phyloP scores from a whole-genome alignment of 2,329 filamentous ascomycete species.

The Cladosporium sp. region DNA sequence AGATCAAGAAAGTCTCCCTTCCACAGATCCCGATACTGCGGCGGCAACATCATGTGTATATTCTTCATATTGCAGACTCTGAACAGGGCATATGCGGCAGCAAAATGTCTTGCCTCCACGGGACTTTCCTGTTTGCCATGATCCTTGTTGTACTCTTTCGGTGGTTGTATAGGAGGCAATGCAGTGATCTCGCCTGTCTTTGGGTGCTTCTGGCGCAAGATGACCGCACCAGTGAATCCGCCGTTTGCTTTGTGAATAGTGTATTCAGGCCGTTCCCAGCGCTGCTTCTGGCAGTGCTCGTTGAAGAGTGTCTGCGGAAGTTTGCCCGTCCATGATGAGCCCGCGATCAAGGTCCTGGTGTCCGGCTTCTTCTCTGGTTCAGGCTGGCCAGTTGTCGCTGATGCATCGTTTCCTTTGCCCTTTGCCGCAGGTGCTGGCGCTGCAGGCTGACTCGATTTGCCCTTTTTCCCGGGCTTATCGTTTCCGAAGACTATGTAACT shows the following conservation, averaged over 20 bases:
- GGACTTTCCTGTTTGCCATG: slow-evolving; percentile 71
- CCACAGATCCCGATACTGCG: slow-evolving; percentile 85
- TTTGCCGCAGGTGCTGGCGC: slow-evolving; percentile 16
- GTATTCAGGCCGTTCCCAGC: slow-evolving; percentile 93
- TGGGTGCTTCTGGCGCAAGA: slow-evolving; percentile 64
- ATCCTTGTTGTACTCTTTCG: slow-evolving; percentile 64
- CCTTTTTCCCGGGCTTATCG: slow-evolving; percentile 36
- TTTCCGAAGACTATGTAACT: slow-evolving; percentile 47
- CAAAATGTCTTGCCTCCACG: slow-evolving; percentile 88
- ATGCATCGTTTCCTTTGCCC: slow-evolving; percentile 28
- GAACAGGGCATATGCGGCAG: slow-evolving; percentile 86
- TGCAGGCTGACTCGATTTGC: slow-evolving; percentile 30
- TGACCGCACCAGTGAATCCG: slow-evolving; percentile 65
- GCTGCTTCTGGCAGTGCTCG: slow-evolving; percentile 92
- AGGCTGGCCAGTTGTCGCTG: slow-evolving; percentile 16
- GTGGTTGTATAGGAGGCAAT: slow-evolving; percentile 78
- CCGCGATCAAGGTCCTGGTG: slow-evolving; percentile 76
- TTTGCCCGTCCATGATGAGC: slow-evolving; percentile 95
- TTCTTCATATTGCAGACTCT: slow-evolving; percentile 94
- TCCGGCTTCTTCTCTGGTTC: slow-evolving; percentile 54
- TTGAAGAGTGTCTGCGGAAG: slow-evolving; percentile 87
- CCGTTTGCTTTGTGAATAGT: slow-evolving; percentile 50
- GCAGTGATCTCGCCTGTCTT: slow-evolving; percentile 76
- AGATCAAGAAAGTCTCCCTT: slow-evolving; percentile 77
- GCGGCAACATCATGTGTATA: slow-evolving; percentile 88